A percentile compares a stretch with the other conserved stretches of the same genome.
Evolutionary conservation across 495 filamentous ascomycete genomes (phyloP).

Genomic region (Daldinia bambusicola): DNA sequence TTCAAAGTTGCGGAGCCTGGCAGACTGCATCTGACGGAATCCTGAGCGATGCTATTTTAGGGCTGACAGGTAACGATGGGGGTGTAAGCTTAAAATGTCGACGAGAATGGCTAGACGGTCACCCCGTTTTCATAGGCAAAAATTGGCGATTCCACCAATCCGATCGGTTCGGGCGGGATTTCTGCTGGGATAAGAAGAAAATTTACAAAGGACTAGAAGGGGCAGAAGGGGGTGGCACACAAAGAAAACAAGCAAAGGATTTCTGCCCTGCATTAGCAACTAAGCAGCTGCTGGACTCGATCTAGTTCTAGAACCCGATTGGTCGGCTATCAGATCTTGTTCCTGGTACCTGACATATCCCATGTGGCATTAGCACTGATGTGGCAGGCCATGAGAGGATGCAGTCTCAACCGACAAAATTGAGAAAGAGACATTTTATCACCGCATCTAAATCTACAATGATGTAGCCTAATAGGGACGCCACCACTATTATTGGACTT

Average conservation of each 20-base stretch:
- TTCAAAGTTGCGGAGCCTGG: conserved; percentile 28
- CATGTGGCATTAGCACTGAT: conserved; percentile 44
- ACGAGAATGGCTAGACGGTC: background rate
- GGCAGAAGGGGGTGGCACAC: conserved; percentile 40
- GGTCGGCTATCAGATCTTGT: conserved; percentile 36
- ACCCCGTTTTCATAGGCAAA: conserved; percentile 6
- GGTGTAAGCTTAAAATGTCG: conserved; percentile 21
- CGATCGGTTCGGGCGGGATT: conserved; percentile 15
- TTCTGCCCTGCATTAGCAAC: conserved; percentile 38
- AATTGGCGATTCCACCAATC: conserved; percentile 29
- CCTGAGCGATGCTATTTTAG: conserved; percentile 32
- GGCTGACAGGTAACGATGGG: conserved; percentile 40
- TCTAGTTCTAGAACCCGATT: conserved; percentile 40
- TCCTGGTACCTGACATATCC: conserved; percentile 53
- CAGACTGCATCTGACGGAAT: conserved; percentile 13
- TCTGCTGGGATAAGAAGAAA: conserved; percentile 24
- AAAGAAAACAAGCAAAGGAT: conserved; percentile 33
- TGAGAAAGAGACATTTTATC: conserved; percentile 34
- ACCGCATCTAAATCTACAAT: conserved; percentile 27
- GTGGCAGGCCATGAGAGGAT: conserved; percentile 48
- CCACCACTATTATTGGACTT: conserved; percentile 13
- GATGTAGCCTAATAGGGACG: conserved; percentile 15
- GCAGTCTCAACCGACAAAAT: conserved; percentile 24
- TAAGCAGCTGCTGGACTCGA: conserved; percentile 11
- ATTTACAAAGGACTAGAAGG: conserved; percentile 35